phyloP scores from a whole-genome alignment of 2,329 filamentous ascomycete genomes.

The Cladophialophora exuberans region DNA sequence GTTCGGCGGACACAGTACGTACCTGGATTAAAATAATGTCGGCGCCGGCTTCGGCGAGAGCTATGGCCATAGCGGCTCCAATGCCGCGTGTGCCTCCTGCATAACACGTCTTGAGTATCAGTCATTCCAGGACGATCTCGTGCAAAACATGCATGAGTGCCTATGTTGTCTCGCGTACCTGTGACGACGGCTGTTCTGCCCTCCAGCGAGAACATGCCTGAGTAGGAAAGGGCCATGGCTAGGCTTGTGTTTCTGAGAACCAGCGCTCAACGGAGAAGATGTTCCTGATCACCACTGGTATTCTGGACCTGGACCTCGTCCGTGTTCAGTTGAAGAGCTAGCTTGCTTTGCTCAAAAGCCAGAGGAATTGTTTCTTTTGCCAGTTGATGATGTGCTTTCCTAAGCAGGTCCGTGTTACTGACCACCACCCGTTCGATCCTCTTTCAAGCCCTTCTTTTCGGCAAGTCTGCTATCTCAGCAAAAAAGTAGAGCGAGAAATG shows the following conservation, averaged over 20 bases:
- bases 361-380: too few species aligned
- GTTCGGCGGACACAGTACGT: background rate
- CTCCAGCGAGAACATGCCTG: constrained; percentile 32
- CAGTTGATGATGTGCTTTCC: too few species aligned
- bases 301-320: too few species aligned
- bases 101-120: background rate
- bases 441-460: too few species aligned
- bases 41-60: constrained; percentile 51
- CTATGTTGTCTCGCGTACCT: constrained; percentile 30
- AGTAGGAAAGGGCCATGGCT: constrained; percentile 12
- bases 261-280: too few species aligned
- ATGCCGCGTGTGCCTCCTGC: constrained; percentile 48
- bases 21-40: constrained; percentile 46
- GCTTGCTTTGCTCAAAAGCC: too few species aligned
- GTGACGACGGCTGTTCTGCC: constrained; percentile 50
- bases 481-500: too few species aligned
- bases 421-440: too few species aligned
- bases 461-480: too few species aligned
- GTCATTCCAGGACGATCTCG: background rate
- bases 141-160: background rate
- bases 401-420: too few species aligned
- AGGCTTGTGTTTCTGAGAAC: background rate
- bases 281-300: background rate
- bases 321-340: too few species aligned
- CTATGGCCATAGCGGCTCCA: constrained; percentile 51